A percentile compares a stretch with the other conserved stretches of the same genome.
phyloP scores from a whole-genome alignment of 805 yeast genomes.

The Diddensiella santjacobensis region DNA sequence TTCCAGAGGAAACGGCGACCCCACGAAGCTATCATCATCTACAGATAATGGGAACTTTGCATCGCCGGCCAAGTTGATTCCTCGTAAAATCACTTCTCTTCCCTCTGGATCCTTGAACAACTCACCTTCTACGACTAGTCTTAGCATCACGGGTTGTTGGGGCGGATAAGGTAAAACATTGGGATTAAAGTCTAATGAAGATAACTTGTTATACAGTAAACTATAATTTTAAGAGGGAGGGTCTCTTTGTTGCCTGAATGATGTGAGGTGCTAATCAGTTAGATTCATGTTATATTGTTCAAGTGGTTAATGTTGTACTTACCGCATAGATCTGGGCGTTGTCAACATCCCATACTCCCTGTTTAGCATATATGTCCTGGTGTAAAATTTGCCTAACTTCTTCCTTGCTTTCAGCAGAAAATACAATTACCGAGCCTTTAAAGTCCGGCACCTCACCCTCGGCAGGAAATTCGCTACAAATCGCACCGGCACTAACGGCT shows the following conservation, averaged over 20 bases:
- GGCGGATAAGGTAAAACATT: too few species aligned
- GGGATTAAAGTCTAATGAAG: too few species aligned
- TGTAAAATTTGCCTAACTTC: constrained; percentile 63
- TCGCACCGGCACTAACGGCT: constrained; percentile 37
- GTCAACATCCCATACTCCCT: constrained; percentile 75
- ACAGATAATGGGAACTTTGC: constrained; percentile 69
- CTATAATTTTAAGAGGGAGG: too few species aligned
- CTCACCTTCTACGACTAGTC: constrained; percentile 39
- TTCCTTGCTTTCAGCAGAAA: constrained; percentile 61
- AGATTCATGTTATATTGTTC: too few species aligned
- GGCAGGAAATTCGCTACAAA: constrained; percentile 35
- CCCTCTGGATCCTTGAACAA: constrained; percentile 55
- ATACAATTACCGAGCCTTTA: constrained; percentile 64
- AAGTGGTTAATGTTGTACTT: too few species aligned
- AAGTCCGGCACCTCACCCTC: constrained; percentile 37
- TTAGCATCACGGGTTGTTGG: too few species aligned
- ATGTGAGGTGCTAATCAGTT: too few species aligned
- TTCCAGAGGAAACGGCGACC: constrained; percentile 71
- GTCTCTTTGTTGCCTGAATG: too few species aligned
- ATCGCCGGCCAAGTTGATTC: constrained; percentile 76
- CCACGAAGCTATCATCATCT: constrained; percentile 39
- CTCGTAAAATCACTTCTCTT: constrained; percentile 62
- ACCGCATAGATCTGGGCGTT: constrained; percentile 56
- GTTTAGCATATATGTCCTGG: constrained; percentile 56
- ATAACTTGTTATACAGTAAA: too few species aligned